Evolutionary conservation across 2,329 filamentous ascomycete species (phyloP), one percentile per base, ranked within the genome.

Genomic region (Macrophomina tecta): DNA sequence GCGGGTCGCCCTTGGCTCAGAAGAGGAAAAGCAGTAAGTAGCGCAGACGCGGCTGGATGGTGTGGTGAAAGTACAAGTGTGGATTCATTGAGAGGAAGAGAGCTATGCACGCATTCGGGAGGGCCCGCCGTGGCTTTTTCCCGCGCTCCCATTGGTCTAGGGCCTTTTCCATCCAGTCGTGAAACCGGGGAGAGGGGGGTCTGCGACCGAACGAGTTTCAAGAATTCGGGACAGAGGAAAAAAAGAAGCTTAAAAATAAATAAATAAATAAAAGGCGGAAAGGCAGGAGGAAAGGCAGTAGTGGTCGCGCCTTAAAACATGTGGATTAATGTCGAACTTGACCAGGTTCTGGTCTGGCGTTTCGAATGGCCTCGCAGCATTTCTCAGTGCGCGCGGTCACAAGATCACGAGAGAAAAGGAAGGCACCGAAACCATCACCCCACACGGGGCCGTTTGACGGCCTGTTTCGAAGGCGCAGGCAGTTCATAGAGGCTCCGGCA

Each of bases 21-120:
- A 16, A 52, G 34, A 52, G 49, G 28, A 32, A 32, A n/a, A n/a
- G 28, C 6, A 32, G 28, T 46, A 46, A 32, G 28, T 46, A 46
- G 23, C 38, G 28, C 8, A 45, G 56, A 36, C 23, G 30, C 55
- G 38, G 55, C 55, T 58, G 36, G 16, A 58, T 30, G 38, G 55
- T 45, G 55, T 36, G 28, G 56, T 32, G 30, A 38, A n/a, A 38
- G 11, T 16, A 55, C 14, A 18, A 18, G 6, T 38, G 36, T 14
- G n/a, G 8, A n/a, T 30, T 55, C 6, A 5, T 49, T 2, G 2
- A 23, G 1, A 23, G 23, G 23, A 23, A 23, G 23, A 30, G 58
- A 49, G 58, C 58, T 49, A 49, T 62, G 58, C 42, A 49, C 45
- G 30, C 46, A 62, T 62, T 60, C 58, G 58, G 58, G 45, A 62